Evolutionary conservation across 805 yeast genomes (phyloP), one percentile per base, ranked within the genome.

Genomic region (Nakazawaea wickerhamii): DNA sequence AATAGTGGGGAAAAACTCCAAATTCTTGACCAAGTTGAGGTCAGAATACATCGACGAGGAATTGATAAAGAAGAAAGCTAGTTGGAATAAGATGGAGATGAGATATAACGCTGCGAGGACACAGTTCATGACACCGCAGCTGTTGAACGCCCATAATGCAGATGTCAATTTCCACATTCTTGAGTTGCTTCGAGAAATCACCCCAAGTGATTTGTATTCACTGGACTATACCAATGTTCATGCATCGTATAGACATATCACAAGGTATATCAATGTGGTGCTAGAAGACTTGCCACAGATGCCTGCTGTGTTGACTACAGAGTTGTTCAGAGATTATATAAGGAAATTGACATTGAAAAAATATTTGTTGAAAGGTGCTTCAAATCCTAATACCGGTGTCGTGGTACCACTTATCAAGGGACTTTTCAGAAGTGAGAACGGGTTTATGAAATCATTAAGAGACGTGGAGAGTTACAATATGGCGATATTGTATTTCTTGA

Each of bases 391-490:
- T 4, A 23, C 26, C 1, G 44, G 44, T n/a, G 22, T 41, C 11
- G 40, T 41, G n/a, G 20, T 10, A 6, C 40, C 37, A 2, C 30
- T 71, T 7, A 42, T 71, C 10, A 52, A 61, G 32, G 64, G 64
- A 32, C 43, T 71, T n/a, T 56, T 69, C 50, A 67, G 66, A 47
- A 67, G 67, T 15, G 51, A 60, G 9, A 70, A 70, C 43, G 25
- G 54, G 6, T 56, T 52, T 9, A 61, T 71, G 0, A 25, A 54
- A 3, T 50, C 50, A 2, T 48, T 64, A n/a, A 52, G 64, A 27
- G 57, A 59, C 9, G 46, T 61, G 1, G 48, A 57, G 6, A 48
- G 60, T 3, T 71, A 55, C 48, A 70, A 70, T 46, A 61, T 62
- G 44, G 50, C 59, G 13, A 60, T 75, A 1, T 64, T 59, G 39